phyloP scores from a whole-genome alignment of 2,329 filamentous ascomycete species.

The Knufia fluminis region DNA sequence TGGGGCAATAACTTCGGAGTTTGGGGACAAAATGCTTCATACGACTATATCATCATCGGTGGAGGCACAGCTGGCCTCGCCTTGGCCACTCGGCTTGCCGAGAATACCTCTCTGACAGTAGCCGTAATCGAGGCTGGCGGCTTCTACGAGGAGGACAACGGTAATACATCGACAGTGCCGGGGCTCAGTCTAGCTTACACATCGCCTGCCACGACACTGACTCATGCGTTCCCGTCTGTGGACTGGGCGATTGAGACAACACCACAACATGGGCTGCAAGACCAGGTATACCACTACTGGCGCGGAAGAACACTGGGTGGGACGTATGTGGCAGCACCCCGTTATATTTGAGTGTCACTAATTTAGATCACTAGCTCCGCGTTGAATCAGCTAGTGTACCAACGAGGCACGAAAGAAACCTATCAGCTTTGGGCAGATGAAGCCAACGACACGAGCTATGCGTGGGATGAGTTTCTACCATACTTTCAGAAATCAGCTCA shows the following conservation, averaged over 20 bases:
- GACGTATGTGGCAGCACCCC: neutral
- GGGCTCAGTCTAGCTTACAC: slow-evolving; percentile 11
- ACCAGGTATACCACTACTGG: neutral
- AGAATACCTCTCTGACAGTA: slow-evolving; percentile 20
- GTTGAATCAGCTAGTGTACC: slow-evolving; percentile 29
- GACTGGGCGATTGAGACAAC: slow-evolving; percentile 26
- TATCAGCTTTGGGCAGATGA: slow-evolving; percentile 29
- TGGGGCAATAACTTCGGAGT: slow-evolving; percentile 21
- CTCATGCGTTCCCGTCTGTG: no score
- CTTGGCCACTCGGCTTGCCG: slow-evolving; percentile 15
- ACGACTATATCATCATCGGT: slow-evolving; percentile 17
- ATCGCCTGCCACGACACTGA: no score
- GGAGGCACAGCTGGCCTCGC: slow-evolving; percentile 15
- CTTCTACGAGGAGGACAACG: slow-evolving; percentile 26
- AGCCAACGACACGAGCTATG: slow-evolving; percentile 27
- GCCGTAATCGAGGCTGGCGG: slow-evolving; percentile 26
- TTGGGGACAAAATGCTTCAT: slow-evolving; percentile 21
- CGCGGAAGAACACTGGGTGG: slow-evolving; percentile 1
- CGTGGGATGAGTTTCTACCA: slow-evolving; percentile 25
- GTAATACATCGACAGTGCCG: slow-evolving; percentile 14
- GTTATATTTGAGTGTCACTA: neutral
- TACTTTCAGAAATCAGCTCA: slow-evolving; percentile 25
- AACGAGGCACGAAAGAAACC: slow-evolving; percentile 25
- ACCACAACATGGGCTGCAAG: slow-evolving; percentile 17
- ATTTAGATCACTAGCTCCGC: slow-evolving; percentile 23